Evolutionary conservation across 2,329 filamentous ascomycete species (phyloP).

Genomic region (Cladosporium sphaerospermum): DNA sequence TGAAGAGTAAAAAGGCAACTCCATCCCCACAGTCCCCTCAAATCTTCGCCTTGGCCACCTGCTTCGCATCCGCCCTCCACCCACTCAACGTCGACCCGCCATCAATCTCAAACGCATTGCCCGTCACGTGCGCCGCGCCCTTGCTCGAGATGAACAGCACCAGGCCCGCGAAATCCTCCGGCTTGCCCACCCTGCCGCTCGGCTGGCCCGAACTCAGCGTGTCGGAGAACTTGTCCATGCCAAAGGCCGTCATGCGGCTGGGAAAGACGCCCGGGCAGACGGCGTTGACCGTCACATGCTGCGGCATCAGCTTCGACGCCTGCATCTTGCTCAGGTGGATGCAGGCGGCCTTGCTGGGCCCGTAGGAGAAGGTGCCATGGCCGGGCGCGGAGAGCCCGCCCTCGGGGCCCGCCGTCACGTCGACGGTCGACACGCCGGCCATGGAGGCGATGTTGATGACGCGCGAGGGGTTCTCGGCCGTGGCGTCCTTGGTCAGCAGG

Average conservation of each 20-base stretch:
- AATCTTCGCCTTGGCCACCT: conserved; percentile 19
- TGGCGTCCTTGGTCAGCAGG: conserved; percentile 37
- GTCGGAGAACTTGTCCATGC: conserved; percentile 44
- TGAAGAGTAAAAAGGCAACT: no score
- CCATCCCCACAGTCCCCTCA: background rate
- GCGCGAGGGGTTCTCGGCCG: conserved; percentile 36
- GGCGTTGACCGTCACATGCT: conserved; percentile 50
- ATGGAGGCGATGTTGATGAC: conserved; percentile 45
- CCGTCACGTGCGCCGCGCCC: conserved; percentile 42
- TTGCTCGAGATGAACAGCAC: conserved; percentile 39
- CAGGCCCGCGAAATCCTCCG: conserved; percentile 43
- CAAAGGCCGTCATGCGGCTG: conserved; percentile 48
- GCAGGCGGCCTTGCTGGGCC: conserved; percentile 45
- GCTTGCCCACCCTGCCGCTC: conserved; percentile 42
- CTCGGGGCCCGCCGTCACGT: conserved; percentile 40
- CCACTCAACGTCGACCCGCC: conserved; percentile 41
- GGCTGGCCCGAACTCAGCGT: conserved; percentile 42
- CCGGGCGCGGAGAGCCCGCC: conserved; percentile 49
- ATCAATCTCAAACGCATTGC: conserved; percentile 44
- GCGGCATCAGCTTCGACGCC: conserved; percentile 45
- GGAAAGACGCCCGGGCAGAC: conserved; percentile 54
- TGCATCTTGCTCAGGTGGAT: conserved; percentile 52
- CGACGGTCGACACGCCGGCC: conserved; percentile 38
- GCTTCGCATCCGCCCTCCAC: conserved; percentile 32
- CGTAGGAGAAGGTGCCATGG: conserved; percentile 37